phyloP scores from a whole-genome alignment of 75 land plant species.

The Larix kaempferi region DNA sequence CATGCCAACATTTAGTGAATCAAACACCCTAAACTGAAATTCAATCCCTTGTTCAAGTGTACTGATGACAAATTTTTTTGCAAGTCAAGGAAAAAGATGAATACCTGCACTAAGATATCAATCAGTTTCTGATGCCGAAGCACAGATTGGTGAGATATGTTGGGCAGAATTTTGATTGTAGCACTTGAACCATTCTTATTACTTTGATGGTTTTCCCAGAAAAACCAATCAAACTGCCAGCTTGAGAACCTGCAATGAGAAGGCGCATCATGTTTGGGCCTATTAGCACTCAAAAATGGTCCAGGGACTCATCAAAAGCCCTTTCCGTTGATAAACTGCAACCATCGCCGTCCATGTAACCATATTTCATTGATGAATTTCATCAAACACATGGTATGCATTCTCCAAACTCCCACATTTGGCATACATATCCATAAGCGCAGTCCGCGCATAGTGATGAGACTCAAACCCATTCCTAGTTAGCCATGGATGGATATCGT shows the following conservation, averaged over 20 bases:
- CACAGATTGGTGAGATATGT: constrained; percentile 58
- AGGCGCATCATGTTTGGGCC: constrained; percentile 45
- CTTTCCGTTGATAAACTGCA: no score
- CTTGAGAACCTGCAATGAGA: no score
- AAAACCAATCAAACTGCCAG: constrained; percentile 56
- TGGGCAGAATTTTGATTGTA: constrained; percentile 40
- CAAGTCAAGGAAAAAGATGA: neutral
- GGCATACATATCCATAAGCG: no score
- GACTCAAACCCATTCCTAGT: no score
- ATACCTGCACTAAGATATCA: constrained; percentile 77
- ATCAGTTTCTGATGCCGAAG: constrained; percentile 66
- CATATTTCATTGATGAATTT: no score
- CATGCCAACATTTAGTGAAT: neutral
- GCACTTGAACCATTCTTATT: constrained; percentile 61
- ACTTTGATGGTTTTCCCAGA: constrained; percentile 61
- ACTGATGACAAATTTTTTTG: neutral
- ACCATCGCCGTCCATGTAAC: no score
- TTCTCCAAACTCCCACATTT: no score
- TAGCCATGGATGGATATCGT: no score
- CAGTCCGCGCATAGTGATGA: no score
- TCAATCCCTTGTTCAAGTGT: neutral
- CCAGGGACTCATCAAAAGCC: no score
- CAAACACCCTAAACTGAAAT: neutral
- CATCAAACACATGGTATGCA: no score
- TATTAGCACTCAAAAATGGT: no score